These are phyloP conservation scores for Alliaria petiolata DNA, from an alignment of 345 rosid genomes.

Conservation along the genomic window DNA sequence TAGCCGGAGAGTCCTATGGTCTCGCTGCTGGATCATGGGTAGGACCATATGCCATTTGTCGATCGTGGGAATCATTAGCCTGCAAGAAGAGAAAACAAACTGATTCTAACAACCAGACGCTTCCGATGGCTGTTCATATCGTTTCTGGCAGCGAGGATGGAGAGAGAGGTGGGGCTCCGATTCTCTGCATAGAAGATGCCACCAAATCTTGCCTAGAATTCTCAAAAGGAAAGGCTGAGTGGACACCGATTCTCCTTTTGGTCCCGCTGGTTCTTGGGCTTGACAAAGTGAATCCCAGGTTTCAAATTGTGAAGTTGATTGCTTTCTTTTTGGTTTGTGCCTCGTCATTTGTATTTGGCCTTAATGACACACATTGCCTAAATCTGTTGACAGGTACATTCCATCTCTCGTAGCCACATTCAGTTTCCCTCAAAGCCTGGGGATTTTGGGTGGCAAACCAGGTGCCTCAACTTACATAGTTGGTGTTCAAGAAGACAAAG, in stretches of 20 bases:
- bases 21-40: slow-evolving; percentile 99
- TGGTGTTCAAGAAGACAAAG: slow-evolving; percentile 82
- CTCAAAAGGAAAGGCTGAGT: slow-evolving; percentile 56
- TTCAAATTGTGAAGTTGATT: slow-evolving; percentile 9
- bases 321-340: neutral
- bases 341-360: neutral
- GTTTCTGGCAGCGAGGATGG: slow-evolving; percentile 97
- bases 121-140: slow-evolving; percentile 86
- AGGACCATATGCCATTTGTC: slow-evolving; percentile 94
- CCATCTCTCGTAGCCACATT: slow-evolving; percentile 75
- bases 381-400: slow-evolving; percentile 53
- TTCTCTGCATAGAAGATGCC: slow-evolving; percentile 79
- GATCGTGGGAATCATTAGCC: slow-evolving; percentile 73
- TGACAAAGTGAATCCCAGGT: slow-evolving; percentile 87
- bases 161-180: slow-evolving; percentile 95
- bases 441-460: slow-evolving; percentile 93
- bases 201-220: slow-evolving; percentile 60
- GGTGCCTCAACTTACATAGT: slow-evolving; percentile 86
- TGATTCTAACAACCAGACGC: slow-evolving; percentile 31
- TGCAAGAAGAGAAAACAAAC: slow-evolving; percentile 48
- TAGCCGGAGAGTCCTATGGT: slow-evolving; percentile 69
- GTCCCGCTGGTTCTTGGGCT: slow-evolving; percentile 98
- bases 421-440: slow-evolving; percentile 89
- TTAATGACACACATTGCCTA: neutral
- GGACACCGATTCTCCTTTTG: slow-evolving; percentile 81